A percentile compares a stretch with the other conserved stretches of the same genome.
Evolutionary conservation across 768 basidiomycete species (phyloP).

Genomic region (Xerocomus brunneocitrinus): DNA sequence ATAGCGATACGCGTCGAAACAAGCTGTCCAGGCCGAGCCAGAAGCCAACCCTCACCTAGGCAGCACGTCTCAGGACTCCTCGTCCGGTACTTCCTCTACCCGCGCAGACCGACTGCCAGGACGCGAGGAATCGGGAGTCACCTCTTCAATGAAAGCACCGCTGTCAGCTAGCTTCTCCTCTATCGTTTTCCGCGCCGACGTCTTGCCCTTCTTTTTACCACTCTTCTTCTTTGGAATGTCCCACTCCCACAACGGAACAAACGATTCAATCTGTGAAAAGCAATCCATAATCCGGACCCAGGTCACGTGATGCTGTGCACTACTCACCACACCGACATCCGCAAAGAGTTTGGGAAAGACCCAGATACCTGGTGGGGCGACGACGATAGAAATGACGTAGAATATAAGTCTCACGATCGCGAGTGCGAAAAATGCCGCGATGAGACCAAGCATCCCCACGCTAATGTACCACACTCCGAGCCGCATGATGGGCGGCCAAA

Average conservation of each 20-base stretch:
- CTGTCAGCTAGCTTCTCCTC: conserved; percentile 40
- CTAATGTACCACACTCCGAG: conserved; percentile 95
- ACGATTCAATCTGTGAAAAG: conserved; percentile 81
- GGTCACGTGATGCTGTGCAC: neutral
- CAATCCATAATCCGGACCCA: neutral
- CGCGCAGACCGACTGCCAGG: conserved; percentile 36
- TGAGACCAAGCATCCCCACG: conserved; percentile 79
- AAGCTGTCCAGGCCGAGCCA: neutral
- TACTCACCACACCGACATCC: conserved; percentile 94
- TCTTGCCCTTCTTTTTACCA: conserved; percentile 57
- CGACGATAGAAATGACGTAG: conserved; percentile 87
- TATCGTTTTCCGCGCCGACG: conserved; percentile 20
- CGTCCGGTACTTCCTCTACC: conserved; percentile 45
- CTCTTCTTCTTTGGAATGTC: conserved; percentile 74
- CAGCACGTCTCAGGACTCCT: conserved; percentile 24
- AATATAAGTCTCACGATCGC: conserved; percentile 90
- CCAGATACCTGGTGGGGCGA: conserved; percentile 91
- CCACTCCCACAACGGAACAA: conserved; percentile 97
- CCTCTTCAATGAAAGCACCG: conserved; percentile 37
- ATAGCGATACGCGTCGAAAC: neutral
- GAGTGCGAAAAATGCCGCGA: conserved; percentile 86
- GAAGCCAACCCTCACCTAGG: neutral
- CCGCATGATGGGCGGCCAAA: conserved; percentile 93
- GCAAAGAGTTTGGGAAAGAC: conserved; percentile 98
- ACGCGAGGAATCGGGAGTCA: conserved; percentile 29